A percentile compares a stretch with the other conserved stretches of the same genome.
These are phyloP conservation scores for Monosporozyma unispora DNA, from an alignment of 805 yeast genomes.

Conservation along the genomic window DNA sequence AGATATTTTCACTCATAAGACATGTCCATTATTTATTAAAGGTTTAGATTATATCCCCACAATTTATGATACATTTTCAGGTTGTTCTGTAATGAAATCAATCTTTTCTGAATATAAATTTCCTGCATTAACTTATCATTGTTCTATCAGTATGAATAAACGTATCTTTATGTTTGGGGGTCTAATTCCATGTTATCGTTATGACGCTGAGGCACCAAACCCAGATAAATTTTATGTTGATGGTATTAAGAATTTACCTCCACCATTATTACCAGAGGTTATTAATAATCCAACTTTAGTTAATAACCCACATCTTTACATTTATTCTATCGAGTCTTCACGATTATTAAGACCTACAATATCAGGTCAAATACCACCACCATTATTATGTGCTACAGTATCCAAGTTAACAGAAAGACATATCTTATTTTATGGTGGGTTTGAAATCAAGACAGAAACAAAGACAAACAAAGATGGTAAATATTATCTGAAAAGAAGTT, in stretches of 20 bases:
- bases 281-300: constrained; percentile 36
- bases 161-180: constrained; percentile 42
- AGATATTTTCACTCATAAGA: constrained; percentile 10
- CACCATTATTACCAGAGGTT: constrained; percentile 36
- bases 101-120: constrained; percentile 33
- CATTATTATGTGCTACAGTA: constrained; percentile 41
- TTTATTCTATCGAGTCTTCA: constrained; percentile 34
- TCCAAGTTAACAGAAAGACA: constrained; percentile 47
- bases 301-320: constrained; percentile 33
- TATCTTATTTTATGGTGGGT: constrained; percentile 63
- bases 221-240: constrained; percentile 31
- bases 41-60: constrained; percentile 19
- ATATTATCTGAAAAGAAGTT: constrained; percentile 32
- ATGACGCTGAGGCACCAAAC: constrained; percentile 25
- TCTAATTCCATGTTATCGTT: constrained; percentile 23
- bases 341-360: constrained; percentile 29
- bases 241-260: constrained; percentile 36
- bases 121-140: constrained; percentile 38
- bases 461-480: constrained; percentile 27
- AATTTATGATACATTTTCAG: constrained; percentile 19
- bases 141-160: constrained; percentile 33
- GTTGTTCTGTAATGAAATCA: constrained; percentile 21
- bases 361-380: constrained; percentile 42
- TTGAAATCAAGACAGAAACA: constrained; percentile 35
- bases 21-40: constrained; percentile 19